Conservation (phyloP, 768 basidiomycete species). For the Leccinum pellstonianum region DNA sequence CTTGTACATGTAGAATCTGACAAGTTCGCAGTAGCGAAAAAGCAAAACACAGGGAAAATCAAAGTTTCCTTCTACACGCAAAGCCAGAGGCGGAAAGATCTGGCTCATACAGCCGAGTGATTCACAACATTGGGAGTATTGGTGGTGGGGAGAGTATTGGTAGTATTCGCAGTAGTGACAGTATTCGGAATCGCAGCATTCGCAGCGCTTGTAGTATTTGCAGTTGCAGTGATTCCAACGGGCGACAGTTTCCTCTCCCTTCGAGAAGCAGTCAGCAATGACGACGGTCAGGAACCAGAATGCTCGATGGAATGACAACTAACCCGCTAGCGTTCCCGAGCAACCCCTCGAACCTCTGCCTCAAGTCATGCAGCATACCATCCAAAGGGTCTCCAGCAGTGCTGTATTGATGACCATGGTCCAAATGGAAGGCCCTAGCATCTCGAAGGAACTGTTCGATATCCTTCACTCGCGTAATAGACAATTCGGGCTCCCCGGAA, state of each 20-base stretch:
- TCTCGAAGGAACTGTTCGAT: conserved; percentile 70
- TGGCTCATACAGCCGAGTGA: not conserved
- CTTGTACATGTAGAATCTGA: not conserved
- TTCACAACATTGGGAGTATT: not conserved
- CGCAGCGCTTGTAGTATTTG: not conserved
- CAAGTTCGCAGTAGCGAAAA: not conserved
- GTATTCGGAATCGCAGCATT: not conserved
- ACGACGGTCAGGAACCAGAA: not conserved
- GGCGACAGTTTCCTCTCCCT: conserved; percentile 24
- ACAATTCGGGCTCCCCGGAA: conserved; percentile 69
- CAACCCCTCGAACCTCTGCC: conserved; percentile 30
- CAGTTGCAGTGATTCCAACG: conserved; percentile 10
- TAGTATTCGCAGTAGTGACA: not conserved
- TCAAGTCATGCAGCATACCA: conserved; percentile 5
- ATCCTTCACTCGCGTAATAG: conserved; percentile 52
- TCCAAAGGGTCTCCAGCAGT: conserved; percentile 12
- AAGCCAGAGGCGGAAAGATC: not conserved
- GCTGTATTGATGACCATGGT: conserved; percentile 44
- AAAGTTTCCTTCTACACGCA: not conserved
- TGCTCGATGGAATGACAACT: not conserved
- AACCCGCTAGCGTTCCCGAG: conserved; percentile 29
- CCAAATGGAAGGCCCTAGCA: conserved; percentile 54
- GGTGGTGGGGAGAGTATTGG: not conserved
- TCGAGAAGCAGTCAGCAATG: not conserved
- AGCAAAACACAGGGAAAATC: not conserved